Evolutionary conservation across 768 basidiomycete genomes (phyloP), one percentile per base, ranked within the genome.

Genomic region (Phlegmacium glaucopus): DNA sequence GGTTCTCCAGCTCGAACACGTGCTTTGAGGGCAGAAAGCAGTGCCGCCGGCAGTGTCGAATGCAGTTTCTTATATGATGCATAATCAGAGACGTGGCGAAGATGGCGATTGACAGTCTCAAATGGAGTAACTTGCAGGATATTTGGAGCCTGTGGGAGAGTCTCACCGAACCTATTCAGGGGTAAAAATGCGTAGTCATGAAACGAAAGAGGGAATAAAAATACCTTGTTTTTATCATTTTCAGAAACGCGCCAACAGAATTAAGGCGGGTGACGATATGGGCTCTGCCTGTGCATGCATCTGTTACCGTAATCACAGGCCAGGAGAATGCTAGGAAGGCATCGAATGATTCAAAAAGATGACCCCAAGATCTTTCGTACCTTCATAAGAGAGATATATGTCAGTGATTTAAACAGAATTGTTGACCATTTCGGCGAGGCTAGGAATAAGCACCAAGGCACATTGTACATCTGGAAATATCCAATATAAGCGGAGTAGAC

Each of bases 151-250:
- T 80, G 72, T 10, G 85, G 83, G 15, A 92, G 69, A 1, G 77
- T 82, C 64, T 90, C 89, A 42, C 88, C 87, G 56, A 84, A 90
- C 61, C 88, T 85, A 47, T 13, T 16, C 47, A 47, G 45, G n/a
- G 41, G 16, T 12, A 30, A 37, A n/a, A 10, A 13, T 25, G 34
- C 18, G 39, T 16, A 16, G 47, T 9, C 16, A 32, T 9, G 38
- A 34, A 36, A 45, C 35, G 18, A 41, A 44, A 27, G 25, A 15
- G 37, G 45, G 36, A 27, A 26, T 52, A 38, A 29, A 43, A 57
- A 13, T 51, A 82, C 86, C 88, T 77, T 2, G 85, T 87, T 68
- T 87, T 87, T 57, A 92, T 82, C 89, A 91, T 92, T 68, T 84
- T 87, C 40, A 89, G 64, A 56, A 92, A 92, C 1, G 87, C 82